Conservation (phyloP, 768 basidiomycete species). For the Terana coerulea region DNA sequence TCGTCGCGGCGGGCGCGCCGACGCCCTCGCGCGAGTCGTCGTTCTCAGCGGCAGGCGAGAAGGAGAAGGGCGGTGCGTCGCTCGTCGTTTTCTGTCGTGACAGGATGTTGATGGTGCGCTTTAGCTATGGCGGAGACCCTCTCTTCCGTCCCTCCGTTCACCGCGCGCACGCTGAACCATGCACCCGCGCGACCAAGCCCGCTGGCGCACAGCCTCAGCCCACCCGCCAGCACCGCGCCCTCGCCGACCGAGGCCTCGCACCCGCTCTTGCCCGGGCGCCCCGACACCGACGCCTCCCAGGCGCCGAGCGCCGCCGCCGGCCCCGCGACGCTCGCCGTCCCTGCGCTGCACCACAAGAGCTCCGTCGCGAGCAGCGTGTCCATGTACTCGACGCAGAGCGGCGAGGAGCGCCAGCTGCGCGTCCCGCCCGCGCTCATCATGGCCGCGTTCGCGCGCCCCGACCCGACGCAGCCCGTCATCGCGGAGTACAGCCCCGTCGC, state of each 20-base stretch:
- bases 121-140: not conserved
- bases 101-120: not conserved
- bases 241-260: not conserved
- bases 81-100: not conserved
- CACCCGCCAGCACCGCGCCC: not conserved
- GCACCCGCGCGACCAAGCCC: slow-evolving; percentile 16
- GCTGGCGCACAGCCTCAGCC: slow-evolving; percentile 4
- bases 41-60: slow-evolving; percentile 4
- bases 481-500: slow-evolving; percentile 18
- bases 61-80: not conserved
- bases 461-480: slow-evolving; percentile 19
- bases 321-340: slow-evolving; percentile 4
- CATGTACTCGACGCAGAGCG: slow-evolving; percentile 35
- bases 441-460: slow-evolving; percentile 33
- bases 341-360: slow-evolving; percentile 18
- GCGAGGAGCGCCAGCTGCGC: slow-evolving; percentile 30
- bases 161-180: not conserved
- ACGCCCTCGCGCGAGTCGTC: slow-evolving; percentile 11
- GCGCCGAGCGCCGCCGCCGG: not conserved
- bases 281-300: not conserved
- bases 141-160: not conserved
- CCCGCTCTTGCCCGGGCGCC: not conserved
- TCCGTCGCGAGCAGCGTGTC: slow-evolving; percentile 33
- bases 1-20: slow-evolving; percentile 22
- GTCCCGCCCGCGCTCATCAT: slow-evolving; percentile 32